Conservation (phyloP, 2,329 filamentous ascomycete species). For the Leptographium lundbergii region DNA sequence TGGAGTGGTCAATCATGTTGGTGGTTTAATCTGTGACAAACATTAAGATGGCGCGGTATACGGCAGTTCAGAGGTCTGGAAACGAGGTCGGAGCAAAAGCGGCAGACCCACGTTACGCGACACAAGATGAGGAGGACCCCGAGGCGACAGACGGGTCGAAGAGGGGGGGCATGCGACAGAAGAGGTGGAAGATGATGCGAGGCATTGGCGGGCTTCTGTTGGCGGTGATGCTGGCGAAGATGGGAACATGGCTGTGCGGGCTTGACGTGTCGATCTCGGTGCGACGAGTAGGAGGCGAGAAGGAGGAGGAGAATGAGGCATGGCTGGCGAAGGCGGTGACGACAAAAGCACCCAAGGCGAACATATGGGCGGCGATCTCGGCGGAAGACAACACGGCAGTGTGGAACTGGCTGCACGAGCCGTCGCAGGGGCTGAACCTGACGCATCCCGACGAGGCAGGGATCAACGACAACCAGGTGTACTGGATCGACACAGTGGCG, state of each 20-base stretch:
- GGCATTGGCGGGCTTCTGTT: background rate
- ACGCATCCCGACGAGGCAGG: constrained; percentile 24
- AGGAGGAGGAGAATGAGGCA: background rate
- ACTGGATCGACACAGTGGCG: constrained; percentile 32
- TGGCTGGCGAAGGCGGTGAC: background rate
- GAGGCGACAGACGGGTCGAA: background rate
- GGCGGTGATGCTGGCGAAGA: background rate
- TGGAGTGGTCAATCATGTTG: no score
- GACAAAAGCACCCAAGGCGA: constrained; percentile 23
- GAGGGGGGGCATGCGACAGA: background rate
- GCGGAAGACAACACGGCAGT: constrained; percentile 28
- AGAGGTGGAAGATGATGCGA: background rate
- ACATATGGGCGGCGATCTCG: constrained; percentile 29
- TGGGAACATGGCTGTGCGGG: background rate
- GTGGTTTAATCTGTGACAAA: no score
- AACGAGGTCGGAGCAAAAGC: background rate
- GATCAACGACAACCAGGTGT: constrained; percentile 32
- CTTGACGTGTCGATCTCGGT: background rate
- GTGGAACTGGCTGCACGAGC: constrained; percentile 28
- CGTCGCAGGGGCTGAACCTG: constrained; percentile 29
- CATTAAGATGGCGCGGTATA: background rate
- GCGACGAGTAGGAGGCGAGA: no score
- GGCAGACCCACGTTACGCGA: background rate
- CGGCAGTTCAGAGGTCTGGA: background rate
- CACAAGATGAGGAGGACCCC: background rate